phyloP scores from a whole-genome alignment of 768 basidiomycete genomes.

The Hygrophorus russula region DNA sequence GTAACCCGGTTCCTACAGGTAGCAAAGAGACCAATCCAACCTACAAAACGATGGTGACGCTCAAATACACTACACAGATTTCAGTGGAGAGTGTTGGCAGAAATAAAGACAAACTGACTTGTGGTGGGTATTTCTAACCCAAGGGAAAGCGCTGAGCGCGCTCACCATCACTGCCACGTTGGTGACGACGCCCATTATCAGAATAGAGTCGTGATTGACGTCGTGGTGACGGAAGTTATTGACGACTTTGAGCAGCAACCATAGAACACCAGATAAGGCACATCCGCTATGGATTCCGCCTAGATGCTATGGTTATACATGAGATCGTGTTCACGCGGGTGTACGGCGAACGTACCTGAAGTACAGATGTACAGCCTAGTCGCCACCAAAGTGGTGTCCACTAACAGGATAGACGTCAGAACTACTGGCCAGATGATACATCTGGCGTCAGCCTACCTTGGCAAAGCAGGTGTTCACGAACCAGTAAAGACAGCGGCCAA shows the following conservation, averaged over 20 bases:
- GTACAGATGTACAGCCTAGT: conserved; percentile 60
- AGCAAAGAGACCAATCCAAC: conserved; percentile 37
- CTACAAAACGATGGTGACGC: conserved; percentile 69
- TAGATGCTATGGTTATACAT: conserved; percentile 37
- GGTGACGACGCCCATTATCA: conserved; percentile 52
- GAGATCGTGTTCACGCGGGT: too few relatives aligned
- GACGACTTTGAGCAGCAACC: conserved; percentile 56
- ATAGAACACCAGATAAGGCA: conserved; percentile 56
- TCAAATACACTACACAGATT: conserved; percentile 51
- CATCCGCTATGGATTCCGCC: conserved; percentile 79
- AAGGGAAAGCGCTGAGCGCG: conserved; percentile 59
- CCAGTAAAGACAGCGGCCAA: conserved; percentile 66
- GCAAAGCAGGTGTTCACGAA: conserved; percentile 65
- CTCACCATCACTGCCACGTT: conserved; percentile 46
- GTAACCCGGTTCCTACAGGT: conserved; percentile 13
- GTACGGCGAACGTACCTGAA: too few relatives aligned
- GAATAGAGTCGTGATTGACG: conserved; percentile 41
- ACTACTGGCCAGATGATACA: neutral
- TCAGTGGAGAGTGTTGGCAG: neutral
- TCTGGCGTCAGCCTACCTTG: conserved; percentile 35
- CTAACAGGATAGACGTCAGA: conserved; percentile 14
- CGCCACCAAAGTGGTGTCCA: conserved; percentile 45
- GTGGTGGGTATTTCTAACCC: conserved; percentile 73
- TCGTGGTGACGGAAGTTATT: conserved; percentile 40
- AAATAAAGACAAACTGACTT: conserved; percentile 35